A percentile compares a stretch with the other conserved stretches of the same genome.
Conservation (phyloP, 1,284 basidiomycete genomes). For the Coniophora puteana region DNA sequence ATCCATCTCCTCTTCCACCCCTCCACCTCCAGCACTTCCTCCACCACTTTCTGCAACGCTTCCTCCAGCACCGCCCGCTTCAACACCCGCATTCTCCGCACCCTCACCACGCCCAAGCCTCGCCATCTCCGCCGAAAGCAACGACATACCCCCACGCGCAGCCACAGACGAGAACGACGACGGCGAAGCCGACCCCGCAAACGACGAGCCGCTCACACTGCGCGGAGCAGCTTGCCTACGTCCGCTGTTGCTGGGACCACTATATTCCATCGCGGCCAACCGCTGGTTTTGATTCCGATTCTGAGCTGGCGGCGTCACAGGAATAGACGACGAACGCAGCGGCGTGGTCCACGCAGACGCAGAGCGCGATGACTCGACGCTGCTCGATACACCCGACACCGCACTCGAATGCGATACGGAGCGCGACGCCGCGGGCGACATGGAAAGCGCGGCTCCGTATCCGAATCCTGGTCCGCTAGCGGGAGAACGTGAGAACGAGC, state of each 20-base stretch:
- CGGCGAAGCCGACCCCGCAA: constrained; percentile 14
- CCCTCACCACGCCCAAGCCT: too few species aligned
- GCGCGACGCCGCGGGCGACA: constrained; percentile 25
- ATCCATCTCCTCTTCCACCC: constrained; percentile 37
- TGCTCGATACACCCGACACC: constrained; percentile 2
- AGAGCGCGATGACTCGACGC: constrained; percentile 15
- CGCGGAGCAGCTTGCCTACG: too few species aligned
- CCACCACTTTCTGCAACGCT: neutral
- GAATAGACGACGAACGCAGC: constrained; percentile 11
- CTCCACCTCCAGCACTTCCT: constrained; percentile 13
- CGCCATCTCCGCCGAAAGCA: constrained; percentile 15
- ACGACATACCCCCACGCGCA: constrained; percentile 5
- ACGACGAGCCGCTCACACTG: too few species aligned
- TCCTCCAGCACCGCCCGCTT: constrained; percentile 1
- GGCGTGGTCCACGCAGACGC: constrained; percentile 29
- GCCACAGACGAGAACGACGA: constrained; percentile 8
- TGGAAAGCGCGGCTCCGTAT: constrained; percentile 8
- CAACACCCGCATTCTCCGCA: too few species aligned
- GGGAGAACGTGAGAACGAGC: too few species aligned
- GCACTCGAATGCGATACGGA: constrained; percentile 14
- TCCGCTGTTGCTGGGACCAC: too few species aligned
- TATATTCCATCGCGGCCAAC: too few species aligned
- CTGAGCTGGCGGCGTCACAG: too few species aligned
- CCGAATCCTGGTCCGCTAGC: constrained; percentile 6
- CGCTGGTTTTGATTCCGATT: too few species aligned